Base-by-base conservation (phyloP, 805 yeast species). In the Sugiyamaella marilandica region DNA sequence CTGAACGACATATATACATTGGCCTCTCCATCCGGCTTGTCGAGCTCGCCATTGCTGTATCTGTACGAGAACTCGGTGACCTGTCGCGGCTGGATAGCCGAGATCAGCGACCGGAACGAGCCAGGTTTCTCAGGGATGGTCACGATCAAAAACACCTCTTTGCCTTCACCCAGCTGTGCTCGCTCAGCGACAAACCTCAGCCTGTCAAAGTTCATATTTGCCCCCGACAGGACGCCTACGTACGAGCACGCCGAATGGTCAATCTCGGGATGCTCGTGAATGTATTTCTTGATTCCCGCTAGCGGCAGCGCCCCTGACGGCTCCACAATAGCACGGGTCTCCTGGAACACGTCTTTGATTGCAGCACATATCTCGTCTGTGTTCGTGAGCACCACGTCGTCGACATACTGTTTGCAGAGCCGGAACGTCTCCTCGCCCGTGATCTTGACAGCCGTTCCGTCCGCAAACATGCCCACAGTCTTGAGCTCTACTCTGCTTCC, bases 291-390 rank as follows among this genome's bases (percentile, higher is more conserved):
- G 76, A 91, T 70, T 51, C 98, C 99, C 1, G 99, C 99, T 45
- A 92, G 97, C 2, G 95, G 76, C 69, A 95, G 78, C 0, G 99
- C 99, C 59, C 99, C 99, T 4, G 97, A 85, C 8, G 99, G 99
- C 71, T 94, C 99, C 34, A 89, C 87, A 52, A 94, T 81, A 58
- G 91, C 80, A 70, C 99, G 80, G 0, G 98, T 92, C 64, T 94
- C 99, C 68, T 90, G 96, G 65, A 94, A 94, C 43, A 94, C 83
- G 67, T 94, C 99, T 68, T 94, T 92, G 59, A 94, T 90, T 41
- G 97, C 98, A 18, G 99, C 99, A 75, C 86, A 87, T 53, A 94
- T 83, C 73, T 94, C 99, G 69, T 91, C 98, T 10, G 97, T 91
- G 64, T 80, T 78, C 4, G 90, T 97, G 26, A 79, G 74, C 4